Evolutionary conservation across 306 rosid species (phyloP).

Genomic region (Prunus fruticosa): DNA sequence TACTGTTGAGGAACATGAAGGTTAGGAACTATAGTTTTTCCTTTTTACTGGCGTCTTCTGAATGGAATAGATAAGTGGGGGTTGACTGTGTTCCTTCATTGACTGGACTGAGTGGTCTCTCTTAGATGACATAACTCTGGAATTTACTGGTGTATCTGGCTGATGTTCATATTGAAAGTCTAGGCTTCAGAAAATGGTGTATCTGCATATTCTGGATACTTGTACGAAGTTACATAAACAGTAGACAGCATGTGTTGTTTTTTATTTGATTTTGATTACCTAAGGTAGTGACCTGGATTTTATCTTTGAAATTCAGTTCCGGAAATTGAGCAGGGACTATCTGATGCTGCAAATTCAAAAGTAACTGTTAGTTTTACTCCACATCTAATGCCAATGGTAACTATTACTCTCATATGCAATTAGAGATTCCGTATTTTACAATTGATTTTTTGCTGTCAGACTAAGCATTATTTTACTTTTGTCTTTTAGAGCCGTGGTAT

Average conservation of each 20-base stretch:
- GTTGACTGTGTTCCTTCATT: background rate
- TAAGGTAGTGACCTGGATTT: slow-evolving; percentile 14
- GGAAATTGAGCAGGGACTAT: slow-evolving; percentile 89
- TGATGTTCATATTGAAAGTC: background rate
- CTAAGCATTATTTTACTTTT: slow-evolving; percentile 10
- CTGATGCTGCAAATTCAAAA: slow-evolving; percentile 73
- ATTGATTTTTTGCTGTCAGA: slow-evolving; percentile 9
- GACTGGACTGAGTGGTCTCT: background rate
- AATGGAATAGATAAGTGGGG: background rate
- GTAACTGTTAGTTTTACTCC: slow-evolving; percentile 88
- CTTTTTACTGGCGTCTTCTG: background rate
- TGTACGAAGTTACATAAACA: background rate
- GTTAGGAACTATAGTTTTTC: background rate
- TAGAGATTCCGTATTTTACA: slow-evolving; percentile 5
- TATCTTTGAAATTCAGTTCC: slow-evolving; percentile 64
- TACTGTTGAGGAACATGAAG: background rate
- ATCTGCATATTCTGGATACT: background rate
- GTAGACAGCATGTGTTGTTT: background rate
- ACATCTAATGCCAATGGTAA: slow-evolving; percentile 93
- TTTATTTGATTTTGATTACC: background rate
- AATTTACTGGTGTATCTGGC: background rate
- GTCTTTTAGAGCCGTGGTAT: slow-evolving; percentile 78
- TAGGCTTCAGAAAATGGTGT: background rate
- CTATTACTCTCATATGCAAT: slow-evolving; percentile 2
- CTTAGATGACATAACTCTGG: background rate